phyloP scores from a whole-genome alignment of 2,329 filamentous ascomycete species.

The Thielaviopsis musarum region DNA sequence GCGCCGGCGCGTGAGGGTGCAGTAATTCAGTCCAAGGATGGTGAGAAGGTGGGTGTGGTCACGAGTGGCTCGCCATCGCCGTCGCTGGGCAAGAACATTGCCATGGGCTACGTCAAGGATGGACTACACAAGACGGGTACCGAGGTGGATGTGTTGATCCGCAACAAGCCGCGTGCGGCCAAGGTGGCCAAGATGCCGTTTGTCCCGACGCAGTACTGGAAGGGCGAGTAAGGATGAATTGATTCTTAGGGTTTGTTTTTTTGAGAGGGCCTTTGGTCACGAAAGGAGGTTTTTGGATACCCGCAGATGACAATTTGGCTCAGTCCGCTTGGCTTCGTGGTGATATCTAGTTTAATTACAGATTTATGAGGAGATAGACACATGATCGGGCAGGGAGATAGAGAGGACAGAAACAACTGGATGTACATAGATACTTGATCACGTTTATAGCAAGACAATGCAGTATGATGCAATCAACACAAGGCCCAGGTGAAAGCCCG shows the following conservation, averaged over 20 bases:
- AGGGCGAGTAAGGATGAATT: slow-evolving; percentile 17
- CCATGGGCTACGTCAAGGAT: slow-evolving; percentile 82
- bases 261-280: too few relatives aligned
- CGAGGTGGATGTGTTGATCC: slow-evolving; percentile 58
- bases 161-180: slow-evolving; percentile 60
- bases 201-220: slow-evolving; percentile 62
- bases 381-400: too few relatives aligned
- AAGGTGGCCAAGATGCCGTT: slow-evolving; percentile 82
- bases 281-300: too few relatives aligned
- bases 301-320: not conserved
- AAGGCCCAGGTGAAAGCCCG: too few relatives aligned
- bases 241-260: not conserved
- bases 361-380: too few relatives aligned
- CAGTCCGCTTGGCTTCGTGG: too few relatives aligned
- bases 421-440: too few relatives aligned
- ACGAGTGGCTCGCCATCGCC: slow-evolving; percentile 88
- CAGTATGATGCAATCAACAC: too few relatives aligned
- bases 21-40: slow-evolving; percentile 49
- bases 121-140: slow-evolving; percentile 74
- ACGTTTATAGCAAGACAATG: too few relatives aligned
- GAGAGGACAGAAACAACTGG: too few relatives aligned
- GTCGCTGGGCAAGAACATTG: slow-evolving; percentile 74
- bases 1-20: slow-evolving; percentile 83
- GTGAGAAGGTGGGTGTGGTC: slow-evolving; percentile 56
- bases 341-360: too few relatives aligned